Base-by-base conservation (phyloP, 2,329 filamentous ascomycete species). In the Ascochyta lentis region DNA sequence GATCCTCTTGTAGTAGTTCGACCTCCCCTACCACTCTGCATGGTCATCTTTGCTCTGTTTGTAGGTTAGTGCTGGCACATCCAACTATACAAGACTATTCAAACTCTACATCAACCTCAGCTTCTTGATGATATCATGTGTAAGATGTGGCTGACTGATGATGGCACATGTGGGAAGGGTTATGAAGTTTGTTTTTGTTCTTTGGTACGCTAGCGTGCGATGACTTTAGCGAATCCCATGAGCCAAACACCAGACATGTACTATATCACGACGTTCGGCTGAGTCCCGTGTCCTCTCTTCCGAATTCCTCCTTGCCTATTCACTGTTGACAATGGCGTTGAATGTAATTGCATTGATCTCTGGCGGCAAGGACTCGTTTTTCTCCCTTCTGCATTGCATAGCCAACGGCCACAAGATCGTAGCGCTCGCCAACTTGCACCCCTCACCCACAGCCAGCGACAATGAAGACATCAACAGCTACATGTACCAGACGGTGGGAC, bases 401-500 rank as follows among this genome's bases (percentile, higher is more conserved):
- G 86, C 87, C 56, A 90, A 96, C 74, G 92, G 91, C 23, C 94
- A 98, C 76, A 84, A 84, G 60, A 81, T 99, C 42, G 85, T 97
- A 46, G 95, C 95, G 7, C 81, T 99, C 43, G 95, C 91, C 45
- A 99, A 99, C 76, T 81, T 99, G 51, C 84, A 93, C 72, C 94
- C 92, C 15, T 46, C 79, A 10, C 37, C 54, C 15, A 53, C 56
- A 7, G 37, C 58, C 43, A 59, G 49, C 49, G 51, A 58, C 29
- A 79, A 81, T 60, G 78, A 83, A 52, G 91, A 98, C 74, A 83
- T 96, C 66, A 92, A 99, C 77, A 97, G 93, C 79, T 98, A 95
- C 86, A 99, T 99, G 95, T 99, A 98, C 81, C 95, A 99, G 80
- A 99, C 95, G 3, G 91, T 97, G 57, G 95, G 95, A 12, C 92